Base-by-base conservation (phyloP, 2,329 filamentous ascomycete genomes). In the Aspergillus sp. region DNA sequence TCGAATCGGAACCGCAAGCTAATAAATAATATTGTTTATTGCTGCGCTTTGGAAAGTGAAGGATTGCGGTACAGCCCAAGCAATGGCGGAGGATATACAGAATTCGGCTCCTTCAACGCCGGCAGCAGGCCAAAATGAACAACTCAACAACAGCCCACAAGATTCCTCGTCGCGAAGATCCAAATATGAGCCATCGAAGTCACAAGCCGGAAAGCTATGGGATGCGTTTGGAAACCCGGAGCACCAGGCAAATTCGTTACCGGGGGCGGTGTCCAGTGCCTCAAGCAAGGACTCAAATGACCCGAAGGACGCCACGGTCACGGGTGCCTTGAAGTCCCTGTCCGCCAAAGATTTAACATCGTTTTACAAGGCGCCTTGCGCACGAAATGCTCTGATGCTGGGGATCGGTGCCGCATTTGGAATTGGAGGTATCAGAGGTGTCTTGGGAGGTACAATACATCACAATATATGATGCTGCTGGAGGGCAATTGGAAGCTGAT, bases 391-490 rank as follows among this genome's bases (percentile, higher is more conserved):
- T 2, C 74, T 95, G 45, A 72, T 97, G 56, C 82, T 86, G 1
- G 93, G 89, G 27, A 94, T 98, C 58, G 85, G 81, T 1, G 77
- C 80, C 2, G 93, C 88, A 3, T 86, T 88, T 52, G 85, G 78
- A 3, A 69, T 88, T 30, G 91, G 90, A 46, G 84, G 82, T 48
- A 59, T 90, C 46, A 80, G 85, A 52, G 85, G 83, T 58, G 74
- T 96, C 26, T 69, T 88, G 55, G 82, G 85, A 71, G 85, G 89
- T 94, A 73, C 54, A 44, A 36, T 36, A 34, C 34, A 39, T 8
- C 4, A 6, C 7, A 19, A 19, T 40, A 30, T 5, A 3, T 39
- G 45, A 4, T 7, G 26, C 12, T 39, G 27, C 12, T 5, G n/a
- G 29, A 35, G 41, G 26, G 4, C 2, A 28, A 42, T 5, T 34